phyloP scores from a whole-genome alignment of 805 yeast species.

The Starmerella riodocensis region DNA sequence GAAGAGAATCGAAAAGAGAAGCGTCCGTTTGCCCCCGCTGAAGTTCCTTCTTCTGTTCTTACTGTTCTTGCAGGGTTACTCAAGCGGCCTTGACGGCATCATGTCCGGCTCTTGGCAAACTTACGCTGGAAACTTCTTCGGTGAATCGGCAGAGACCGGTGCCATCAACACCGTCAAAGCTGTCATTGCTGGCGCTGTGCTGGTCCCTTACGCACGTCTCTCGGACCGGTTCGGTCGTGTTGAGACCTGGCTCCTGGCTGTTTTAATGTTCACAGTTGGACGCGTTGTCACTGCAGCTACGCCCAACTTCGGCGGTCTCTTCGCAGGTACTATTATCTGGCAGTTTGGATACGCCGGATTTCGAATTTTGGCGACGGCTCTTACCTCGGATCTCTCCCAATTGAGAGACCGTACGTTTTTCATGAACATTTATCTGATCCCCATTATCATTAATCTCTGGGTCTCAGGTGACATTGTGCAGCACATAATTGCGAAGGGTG shows the following conservation, averaged over 20 bases:
- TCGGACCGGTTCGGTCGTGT: constrained; percentile 55
- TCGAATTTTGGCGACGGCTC: constrained; percentile 40
- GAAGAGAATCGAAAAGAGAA: too few relatives aligned
- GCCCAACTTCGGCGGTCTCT: constrained; percentile 41
- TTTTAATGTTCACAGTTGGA: constrained; percentile 46
- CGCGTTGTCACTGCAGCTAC: constrained; percentile 54
- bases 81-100: constrained; percentile 49
- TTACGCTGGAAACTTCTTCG: constrained; percentile 43
- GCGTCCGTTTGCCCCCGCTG: too few relatives aligned
- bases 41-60: constrained; percentile 31
- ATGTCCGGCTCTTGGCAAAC: constrained; percentile 41
- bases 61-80: constrained; percentile 43
- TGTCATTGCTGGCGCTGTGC: constrained; percentile 55
- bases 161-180: constrained; percentile 42
- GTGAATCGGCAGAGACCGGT: constrained; percentile 42
- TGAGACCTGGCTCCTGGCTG: constrained; percentile 36
- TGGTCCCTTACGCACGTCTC: constrained; percentile 48
- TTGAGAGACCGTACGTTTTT: constrained; percentile 57
- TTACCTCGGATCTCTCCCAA: constrained; percentile 52
- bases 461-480: constrained; percentile 41
- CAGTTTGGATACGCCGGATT: constrained; percentile 53
- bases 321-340: constrained; percentile 51
- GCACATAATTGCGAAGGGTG: constrained; percentile 7
- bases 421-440: constrained; percentile 55
- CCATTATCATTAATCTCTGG: constrained; percentile 69